Conservation (phyloP, 352 stramenopile species). For the Phytophthora hibernalis region DNA sequence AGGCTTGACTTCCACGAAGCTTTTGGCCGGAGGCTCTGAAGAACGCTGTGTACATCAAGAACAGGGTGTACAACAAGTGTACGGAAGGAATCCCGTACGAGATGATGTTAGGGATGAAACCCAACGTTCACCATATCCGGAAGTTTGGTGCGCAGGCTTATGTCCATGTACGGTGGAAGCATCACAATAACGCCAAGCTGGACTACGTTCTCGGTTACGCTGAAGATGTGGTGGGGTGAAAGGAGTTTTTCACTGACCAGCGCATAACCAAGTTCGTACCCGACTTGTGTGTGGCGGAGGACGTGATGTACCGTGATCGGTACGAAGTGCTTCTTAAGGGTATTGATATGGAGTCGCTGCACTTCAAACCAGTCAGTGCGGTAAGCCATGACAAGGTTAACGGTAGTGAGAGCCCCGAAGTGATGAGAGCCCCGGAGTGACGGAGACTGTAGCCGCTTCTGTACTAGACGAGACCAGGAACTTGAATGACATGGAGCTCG, state of each 20-base stretch:
- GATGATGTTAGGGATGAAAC: constrained; percentile 1
- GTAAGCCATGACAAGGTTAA: no score
- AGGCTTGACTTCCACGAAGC: neutral
- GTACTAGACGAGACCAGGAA: no score
- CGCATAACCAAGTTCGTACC: neutral
- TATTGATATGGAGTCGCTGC: neutral
- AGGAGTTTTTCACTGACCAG: neutral
- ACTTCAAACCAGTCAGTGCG: neutral
- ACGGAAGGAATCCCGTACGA: neutral
- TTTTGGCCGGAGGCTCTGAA: neutral
- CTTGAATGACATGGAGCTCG: no score
- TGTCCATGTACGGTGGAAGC: neutral
- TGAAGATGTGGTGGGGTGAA: neutral
- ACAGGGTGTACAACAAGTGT: constrained; percentile 1
- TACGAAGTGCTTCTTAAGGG: no score
- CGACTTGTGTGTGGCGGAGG: neutral
- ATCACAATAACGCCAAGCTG: neutral
- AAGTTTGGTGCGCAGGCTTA: constrained; percentile 7
- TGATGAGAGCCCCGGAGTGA: no score
- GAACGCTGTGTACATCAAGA: constrained; percentile 9
- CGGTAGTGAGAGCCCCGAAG: no score
- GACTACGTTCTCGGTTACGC: neutral
- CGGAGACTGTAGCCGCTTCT: neutral
- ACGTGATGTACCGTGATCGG: no score
- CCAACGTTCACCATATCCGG: constrained; percentile 6